Evolutionary conservation across 2,329 filamentous ascomycete genomes (phyloP).

Genomic region (Periconia macrospinosa): DNA sequence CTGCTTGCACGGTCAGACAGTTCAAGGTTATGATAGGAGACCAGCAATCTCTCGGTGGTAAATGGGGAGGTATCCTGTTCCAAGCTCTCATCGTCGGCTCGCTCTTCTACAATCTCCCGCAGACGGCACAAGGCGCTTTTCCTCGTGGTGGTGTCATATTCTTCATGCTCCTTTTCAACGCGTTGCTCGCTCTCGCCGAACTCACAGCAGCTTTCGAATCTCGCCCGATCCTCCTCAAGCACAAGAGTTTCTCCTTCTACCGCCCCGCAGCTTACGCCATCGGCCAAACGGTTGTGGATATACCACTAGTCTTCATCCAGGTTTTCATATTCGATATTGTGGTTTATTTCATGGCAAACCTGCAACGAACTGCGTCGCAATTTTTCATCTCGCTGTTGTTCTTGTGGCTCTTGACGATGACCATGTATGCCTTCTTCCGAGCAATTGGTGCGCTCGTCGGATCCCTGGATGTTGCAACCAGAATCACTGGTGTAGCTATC

Average conservation of each 20-base stretch:
- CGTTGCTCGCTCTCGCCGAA: conserved; percentile 63
- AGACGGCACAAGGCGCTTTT: conserved; percentile 59
- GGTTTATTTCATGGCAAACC: conserved; percentile 64
- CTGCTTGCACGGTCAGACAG: conserved; percentile 43
- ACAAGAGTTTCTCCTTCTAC: conserved; percentile 72
- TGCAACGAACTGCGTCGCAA: conserved; percentile 59
- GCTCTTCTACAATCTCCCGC: conserved; percentile 58
- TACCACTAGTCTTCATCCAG: conserved; percentile 61
- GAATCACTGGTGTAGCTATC: conserved; percentile 45
- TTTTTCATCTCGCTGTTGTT: conserved; percentile 66
- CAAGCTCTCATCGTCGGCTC: conserved; percentile 45
- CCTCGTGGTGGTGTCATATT: conserved; percentile 64
- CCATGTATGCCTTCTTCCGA: conserved; percentile 47
- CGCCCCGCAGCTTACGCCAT: conserved; percentile 62
- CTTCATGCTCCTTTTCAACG: conserved; percentile 65
- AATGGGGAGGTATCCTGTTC: conserved; percentile 52
- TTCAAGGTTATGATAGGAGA: conserved; percentile 60
- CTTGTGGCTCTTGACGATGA: conserved; percentile 59
- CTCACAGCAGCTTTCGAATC: conserved; percentile 63
- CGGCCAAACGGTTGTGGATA: conserved; percentile 60
- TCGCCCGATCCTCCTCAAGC: conserved; percentile 68
- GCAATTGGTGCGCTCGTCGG: conserved; percentile 40
- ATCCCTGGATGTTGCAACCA: conserved; percentile 41
- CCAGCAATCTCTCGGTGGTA: conserved; percentile 52
- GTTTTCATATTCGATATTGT: conserved; percentile 62